Evolutionary conservation across 2,329 filamentous ascomycete species (phyloP).

Genomic region (Ceratocystis cacaofunesta): DNA sequence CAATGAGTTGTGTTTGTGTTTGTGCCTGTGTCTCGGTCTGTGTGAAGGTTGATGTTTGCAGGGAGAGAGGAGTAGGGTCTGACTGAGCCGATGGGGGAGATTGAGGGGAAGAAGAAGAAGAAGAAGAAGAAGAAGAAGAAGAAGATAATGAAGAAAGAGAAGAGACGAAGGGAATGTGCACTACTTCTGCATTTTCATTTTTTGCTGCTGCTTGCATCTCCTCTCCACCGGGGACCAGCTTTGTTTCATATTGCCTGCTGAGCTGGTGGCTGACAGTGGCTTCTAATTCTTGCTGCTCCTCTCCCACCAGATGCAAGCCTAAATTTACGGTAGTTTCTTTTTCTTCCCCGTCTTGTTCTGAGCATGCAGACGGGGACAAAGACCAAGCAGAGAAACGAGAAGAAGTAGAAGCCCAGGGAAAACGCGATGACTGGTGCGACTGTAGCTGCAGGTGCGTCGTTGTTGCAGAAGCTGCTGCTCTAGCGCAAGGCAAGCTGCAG

Average conservation of each 20-base stretch:
- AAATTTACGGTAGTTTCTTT: not conserved
- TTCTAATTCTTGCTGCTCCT: not conserved
- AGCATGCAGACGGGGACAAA: conserved; percentile 2
- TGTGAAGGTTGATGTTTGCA: not conserved
- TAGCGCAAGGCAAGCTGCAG: conserved; percentile 1
- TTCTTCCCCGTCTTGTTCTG: not conserved
- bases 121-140: not conserved
- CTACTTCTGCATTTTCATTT: not conserved
- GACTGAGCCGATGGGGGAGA: not conserved
- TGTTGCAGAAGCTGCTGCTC: conserved; percentile 2
- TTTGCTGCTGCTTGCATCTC: not conserved
- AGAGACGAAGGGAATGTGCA: not conserved
- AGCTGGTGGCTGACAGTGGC: not conserved
- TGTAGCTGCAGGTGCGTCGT: not conserved
- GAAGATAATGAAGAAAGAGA: not conserved
- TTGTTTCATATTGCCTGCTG: not conserved
- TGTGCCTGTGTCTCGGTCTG: conserved; percentile 12
- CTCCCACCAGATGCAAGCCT: not conserved
- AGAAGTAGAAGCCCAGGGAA: conserved; percentile 1
- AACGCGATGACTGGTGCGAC: conserved; percentile 5
- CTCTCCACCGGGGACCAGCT: not conserved
- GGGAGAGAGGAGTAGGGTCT: not conserved
- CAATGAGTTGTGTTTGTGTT: conserved; percentile 2
- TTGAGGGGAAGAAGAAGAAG: not conserved
- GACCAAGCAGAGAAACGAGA: conserved; percentile 3